These are phyloP conservation scores for Microcera coccophila DNA, from an alignment of 2,329 filamentous ascomycete species.

Conservation along the genomic window DNA sequence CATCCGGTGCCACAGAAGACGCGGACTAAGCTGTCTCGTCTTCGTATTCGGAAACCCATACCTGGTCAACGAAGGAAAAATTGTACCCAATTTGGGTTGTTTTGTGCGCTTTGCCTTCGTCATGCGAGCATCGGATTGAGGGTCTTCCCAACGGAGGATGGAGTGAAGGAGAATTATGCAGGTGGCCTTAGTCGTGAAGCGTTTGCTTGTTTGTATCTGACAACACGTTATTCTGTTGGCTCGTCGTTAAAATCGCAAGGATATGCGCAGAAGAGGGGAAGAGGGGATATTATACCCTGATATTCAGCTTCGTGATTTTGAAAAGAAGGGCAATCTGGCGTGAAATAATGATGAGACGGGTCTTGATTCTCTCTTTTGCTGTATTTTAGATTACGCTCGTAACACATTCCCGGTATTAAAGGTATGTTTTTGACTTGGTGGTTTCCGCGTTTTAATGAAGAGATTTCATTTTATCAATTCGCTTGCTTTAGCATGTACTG, in stretches of 20 bases:
- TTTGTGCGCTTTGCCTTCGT: too few species aligned
- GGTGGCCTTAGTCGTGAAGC: background rate
- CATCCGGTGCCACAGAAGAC: conserved; percentile 32
- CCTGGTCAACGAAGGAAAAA: too few species aligned
- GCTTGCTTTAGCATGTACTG: too few species aligned
- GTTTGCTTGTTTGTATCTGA: background rate
- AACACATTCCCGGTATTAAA: background rate
- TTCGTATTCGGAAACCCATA: too few species aligned
- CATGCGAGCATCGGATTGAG: too few species aligned
- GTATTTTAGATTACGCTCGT: background rate
- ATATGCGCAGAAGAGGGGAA: background rate
- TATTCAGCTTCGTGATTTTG: background rate
- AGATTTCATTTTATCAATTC: too few species aligned
- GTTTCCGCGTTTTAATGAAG: too few species aligned
- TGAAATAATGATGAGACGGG: background rate
- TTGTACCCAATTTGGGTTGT: too few species aligned
- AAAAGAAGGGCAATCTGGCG: background rate
- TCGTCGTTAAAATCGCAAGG: background rate
- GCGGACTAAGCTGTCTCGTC: too few species aligned
- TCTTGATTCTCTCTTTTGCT: background rate
- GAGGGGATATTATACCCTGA: background rate
- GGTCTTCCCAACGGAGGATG: background rate
- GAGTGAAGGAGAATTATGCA: background rate
- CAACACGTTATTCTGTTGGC: conserved; percentile 6
- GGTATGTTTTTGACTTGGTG: background rate